Conservation (phyloP, 2,329 filamentous ascomycete species). For the Metarhizium brunneum region DNA sequence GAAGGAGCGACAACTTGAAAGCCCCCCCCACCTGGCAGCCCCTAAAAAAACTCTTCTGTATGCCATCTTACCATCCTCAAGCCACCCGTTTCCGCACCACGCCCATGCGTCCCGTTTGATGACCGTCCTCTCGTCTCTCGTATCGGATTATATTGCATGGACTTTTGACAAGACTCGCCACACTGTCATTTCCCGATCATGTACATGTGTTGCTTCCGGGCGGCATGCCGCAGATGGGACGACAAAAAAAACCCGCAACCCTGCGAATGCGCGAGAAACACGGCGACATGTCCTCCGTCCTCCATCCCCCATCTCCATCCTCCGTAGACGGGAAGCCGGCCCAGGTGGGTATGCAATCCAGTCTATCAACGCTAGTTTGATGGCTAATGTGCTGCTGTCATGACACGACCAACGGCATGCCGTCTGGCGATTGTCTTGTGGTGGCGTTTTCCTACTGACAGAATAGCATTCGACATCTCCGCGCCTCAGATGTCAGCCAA, state of each 20-base stretch:
- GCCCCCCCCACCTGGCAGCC: no score
- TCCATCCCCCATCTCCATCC: not conserved
- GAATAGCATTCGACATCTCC: not conserved
- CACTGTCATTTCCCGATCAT: not conserved
- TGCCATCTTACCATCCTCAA: not conserved
- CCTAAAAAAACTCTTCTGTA: not conserved
- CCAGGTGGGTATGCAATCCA: not conserved
- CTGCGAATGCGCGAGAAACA: not conserved
- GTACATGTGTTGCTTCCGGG: not conserved
- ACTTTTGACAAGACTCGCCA: not conserved
- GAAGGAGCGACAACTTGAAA: no score
- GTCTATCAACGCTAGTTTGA: not conserved
- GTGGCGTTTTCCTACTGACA: conserved; percentile 2
- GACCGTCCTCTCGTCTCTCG: not conserved
- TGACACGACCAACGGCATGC: not conserved
- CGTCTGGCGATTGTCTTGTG: conserved; percentile 1
- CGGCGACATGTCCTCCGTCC: not conserved
- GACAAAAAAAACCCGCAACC: not conserved
- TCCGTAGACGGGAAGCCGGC: not conserved
- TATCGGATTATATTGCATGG: not conserved
- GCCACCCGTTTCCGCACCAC: not conserved
- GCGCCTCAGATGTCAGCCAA: not conserved
- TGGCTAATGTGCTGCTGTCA: not conserved
- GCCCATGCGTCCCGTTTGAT: no score
- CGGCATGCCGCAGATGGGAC: not conserved